Evolutionary conservation across 371 early-diverging fungal genomes (phyloP).

Genomic region (Chytridiales sp.): DNA sequence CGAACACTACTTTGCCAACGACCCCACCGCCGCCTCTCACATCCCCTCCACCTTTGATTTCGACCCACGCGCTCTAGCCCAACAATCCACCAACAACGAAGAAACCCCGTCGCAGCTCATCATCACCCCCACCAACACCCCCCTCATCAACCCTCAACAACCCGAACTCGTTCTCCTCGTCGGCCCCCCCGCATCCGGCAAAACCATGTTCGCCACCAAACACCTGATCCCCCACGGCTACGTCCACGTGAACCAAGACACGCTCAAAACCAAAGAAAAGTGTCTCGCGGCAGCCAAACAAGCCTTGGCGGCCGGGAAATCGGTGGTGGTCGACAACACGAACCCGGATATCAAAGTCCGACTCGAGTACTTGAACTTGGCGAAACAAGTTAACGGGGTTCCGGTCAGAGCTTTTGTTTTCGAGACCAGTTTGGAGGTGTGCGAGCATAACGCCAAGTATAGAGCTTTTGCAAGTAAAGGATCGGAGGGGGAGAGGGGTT

Average conservation of each 20-base stretch:
- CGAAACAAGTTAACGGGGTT: conserved; percentile 45
- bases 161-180: conserved; percentile 73
- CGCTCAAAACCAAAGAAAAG: conserved; percentile 68
- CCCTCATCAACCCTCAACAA: conserved; percentile 33
- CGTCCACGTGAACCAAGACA: conserved; percentile 82
- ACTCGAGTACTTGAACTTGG: conserved; percentile 62
- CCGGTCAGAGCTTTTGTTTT: conserved; percentile 73
- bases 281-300: conserved; percentile 61
- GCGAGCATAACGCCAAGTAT: conserved; percentile 76
- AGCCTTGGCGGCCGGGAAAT: conserved; percentile 53
- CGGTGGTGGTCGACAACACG: conserved; percentile 73
- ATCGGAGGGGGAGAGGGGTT: conserved; percentile 2
- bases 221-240: conserved; percentile 66
- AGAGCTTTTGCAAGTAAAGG: conserved; percentile 43
- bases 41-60: conserved; percentile 53
- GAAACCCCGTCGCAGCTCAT: neutral
- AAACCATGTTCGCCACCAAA: conserved; percentile 67
- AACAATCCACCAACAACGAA: neutral
- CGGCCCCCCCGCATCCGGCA: conserved; percentile 88
- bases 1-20: conserved; percentile 68
- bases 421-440: conserved; percentile 58
- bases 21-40: conserved; percentile 8
- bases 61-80: conserved; percentile 53
- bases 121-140: conserved; percentile 22
- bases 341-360: conserved; percentile 70